Base-by-base conservation (phyloP, 371 early-diverging fungal genomes). In the Mucor indicus region DNA sequence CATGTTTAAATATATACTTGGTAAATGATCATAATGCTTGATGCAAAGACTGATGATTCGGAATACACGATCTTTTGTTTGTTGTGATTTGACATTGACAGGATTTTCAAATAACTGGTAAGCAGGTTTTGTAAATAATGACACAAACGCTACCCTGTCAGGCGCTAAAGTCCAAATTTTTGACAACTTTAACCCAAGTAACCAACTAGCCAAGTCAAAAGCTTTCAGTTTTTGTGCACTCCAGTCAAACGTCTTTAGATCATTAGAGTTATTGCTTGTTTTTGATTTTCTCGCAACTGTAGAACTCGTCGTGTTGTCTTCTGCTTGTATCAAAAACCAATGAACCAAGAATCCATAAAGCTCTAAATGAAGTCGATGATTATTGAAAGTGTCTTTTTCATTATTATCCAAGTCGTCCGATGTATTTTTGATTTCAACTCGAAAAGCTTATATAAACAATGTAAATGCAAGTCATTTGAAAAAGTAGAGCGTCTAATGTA, bases 41-140 rank as follows among this genome's bases (percentile, higher is more conserved):
- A 87, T 74, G 52, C 85, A 84, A 7, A 80, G 42, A 38, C 85
- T 78, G 23, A 90, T 62, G 13, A 85, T 67, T 12, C 75, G 66
- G 58, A 86, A 87, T 0, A 86, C 63, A 8, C 66, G 57, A n/a
- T 50, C 45, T 48, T 87, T 85, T 21, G 89, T 64, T 0, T 52
- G 62, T 2, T 48, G 60, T n/a, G 77, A 64, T 61, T 88, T 89
- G 15, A 79, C 57, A 23, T 81, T 79, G 5, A 79, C 82, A 11
- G 79, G 67, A 55, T 90, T 88, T 58, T 95, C 95, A 62, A 96
- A 69, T 15, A 90, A 48, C 38, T 89, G 82, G 52, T 87, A 85
- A 8, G 89, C 81, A n/a, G 90, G 80, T 44, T 93, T 95, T 22
- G 87, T 87, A 38, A 95, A 87, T 44, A 94, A 72, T 37, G 92